Conservation (phyloP, 768 basidiomycete genomes). For the Pleurotus tuoliensis region DNA sequence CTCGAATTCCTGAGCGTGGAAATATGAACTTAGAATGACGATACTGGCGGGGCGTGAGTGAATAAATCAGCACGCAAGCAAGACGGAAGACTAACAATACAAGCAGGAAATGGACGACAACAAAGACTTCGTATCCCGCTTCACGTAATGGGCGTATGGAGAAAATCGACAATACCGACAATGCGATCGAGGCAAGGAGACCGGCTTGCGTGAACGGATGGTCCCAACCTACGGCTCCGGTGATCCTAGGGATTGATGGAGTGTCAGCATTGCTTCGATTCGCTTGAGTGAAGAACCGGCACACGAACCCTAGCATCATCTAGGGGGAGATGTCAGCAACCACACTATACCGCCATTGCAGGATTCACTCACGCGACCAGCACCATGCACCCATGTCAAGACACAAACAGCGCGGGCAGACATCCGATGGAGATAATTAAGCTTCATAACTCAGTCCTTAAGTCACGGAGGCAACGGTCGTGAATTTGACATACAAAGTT, state of each 20-base stretch:
- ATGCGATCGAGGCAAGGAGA: constrained; percentile 30
- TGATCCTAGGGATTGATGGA: constrained; percentile 9
- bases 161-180: constrained; percentile 41
- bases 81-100: constrained; percentile 24
- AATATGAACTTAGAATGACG: constrained; percentile 35
- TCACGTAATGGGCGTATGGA: constrained; percentile 47
- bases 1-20: constrained; percentile 30
- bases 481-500: neutral
- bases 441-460: constrained; percentile 24
- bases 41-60: constrained; percentile 19
- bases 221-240: constrained; percentile 11
- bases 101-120: constrained; percentile 41
- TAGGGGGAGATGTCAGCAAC: neutral
- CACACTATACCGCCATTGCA: neutral
- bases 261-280: neutral
- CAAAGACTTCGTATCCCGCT: constrained; percentile 48
- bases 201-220: constrained; percentile 31
- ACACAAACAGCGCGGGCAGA: constrained; percentile 42
- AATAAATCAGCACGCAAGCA: constrained; percentile 3
- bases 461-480: neutral
- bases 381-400: constrained; percentile 46
- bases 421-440: constrained; percentile 44
- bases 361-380: constrained; percentile 34
- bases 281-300: too few relatives aligned
- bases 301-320: constrained; percentile 17